A percentile compares a stretch with the other conserved stretches of the same genome.
Conservation (phyloP, 108 stramenopile genomes). For the Stephanodiscus triporus region DNA sequence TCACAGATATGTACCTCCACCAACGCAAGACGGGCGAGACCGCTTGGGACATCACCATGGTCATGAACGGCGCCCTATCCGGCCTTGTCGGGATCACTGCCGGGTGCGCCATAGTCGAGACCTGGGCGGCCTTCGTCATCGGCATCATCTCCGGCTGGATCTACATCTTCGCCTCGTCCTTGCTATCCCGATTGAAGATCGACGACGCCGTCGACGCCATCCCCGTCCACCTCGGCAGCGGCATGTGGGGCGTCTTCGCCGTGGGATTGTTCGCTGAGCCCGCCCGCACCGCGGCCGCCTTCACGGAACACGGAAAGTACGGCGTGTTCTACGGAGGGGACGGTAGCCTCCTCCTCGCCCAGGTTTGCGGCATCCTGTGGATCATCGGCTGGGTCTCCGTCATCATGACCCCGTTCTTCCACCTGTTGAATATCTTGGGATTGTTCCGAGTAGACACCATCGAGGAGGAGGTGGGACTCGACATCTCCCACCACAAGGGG, state of each 20-base stretch:
- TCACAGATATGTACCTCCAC: conserved; percentile 67
- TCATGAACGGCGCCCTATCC: conserved; percentile 84
- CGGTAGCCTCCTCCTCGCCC: conserved; percentile 66
- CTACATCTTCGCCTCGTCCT: conserved; percentile 65
- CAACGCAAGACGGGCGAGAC: conserved; percentile 59
- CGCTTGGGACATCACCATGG: conserved; percentile 79
- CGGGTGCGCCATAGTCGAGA: conserved; percentile 79
- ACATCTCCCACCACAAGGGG: conserved; percentile 82
- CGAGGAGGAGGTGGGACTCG: conserved; percentile 85
- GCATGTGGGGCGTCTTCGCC: conserved; percentile 87
- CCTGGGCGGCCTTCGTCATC: conserved; percentile 64
- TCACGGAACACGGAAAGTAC: conserved; percentile 50
- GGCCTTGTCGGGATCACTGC: conserved; percentile 95
- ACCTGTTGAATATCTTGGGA: conserved; percentile 58
- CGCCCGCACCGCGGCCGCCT: conserved; percentile 47
- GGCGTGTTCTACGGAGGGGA: conserved; percentile 73
- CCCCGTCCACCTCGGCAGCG: conserved; percentile 90
- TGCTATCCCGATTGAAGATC: conserved; percentile 75
- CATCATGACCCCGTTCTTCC: conserved; percentile 82
- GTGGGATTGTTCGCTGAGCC: conserved; percentile 84
- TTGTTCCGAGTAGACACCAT: conserved; percentile 75
- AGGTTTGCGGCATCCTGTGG: conserved; percentile 75
- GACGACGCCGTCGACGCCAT: conserved; percentile 94
- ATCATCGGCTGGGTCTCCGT: conserved; percentile 79
- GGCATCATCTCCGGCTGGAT: conserved; percentile 69